Conservation (phyloP, 495 filamentous ascomycete species). For the Hypoxylon cercidicola region DNA sequence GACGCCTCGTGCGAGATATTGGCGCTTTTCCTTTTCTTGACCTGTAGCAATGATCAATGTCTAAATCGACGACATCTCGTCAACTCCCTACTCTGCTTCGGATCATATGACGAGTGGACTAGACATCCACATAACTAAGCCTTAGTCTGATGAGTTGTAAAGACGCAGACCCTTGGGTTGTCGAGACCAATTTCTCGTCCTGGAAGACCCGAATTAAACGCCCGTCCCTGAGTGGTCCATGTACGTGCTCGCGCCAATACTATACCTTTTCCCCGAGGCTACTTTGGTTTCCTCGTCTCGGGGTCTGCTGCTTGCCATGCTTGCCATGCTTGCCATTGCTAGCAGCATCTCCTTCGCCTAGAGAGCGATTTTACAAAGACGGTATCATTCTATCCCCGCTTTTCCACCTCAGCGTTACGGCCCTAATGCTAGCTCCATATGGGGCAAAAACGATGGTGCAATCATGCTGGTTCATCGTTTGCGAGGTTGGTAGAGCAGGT, state of each 20-base stretch:
- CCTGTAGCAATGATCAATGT: constrained; percentile 26
- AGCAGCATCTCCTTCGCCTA: constrained; percentile 3
- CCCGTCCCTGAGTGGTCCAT: constrained; percentile 33
- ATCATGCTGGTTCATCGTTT: constrained; percentile 24
- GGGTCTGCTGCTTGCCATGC: not conserved
- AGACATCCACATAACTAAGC: no score
- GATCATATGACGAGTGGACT: constrained; percentile 6
- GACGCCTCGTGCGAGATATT: constrained; percentile 34
- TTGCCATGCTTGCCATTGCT: constrained; percentile 4
- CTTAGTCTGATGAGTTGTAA: not conserved
- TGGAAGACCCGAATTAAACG: constrained; percentile 37
- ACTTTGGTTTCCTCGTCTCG: constrained; percentile 16
- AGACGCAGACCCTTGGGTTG: not conserved
- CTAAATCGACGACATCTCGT: constrained; percentile 41
- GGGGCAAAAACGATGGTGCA: constrained; percentile 38
- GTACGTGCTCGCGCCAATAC: constrained; percentile 17
- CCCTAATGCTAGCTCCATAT: constrained; percentile 40
- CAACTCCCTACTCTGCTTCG: not conserved
- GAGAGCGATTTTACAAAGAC: constrained; percentile 36
- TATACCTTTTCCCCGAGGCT: constrained; percentile 30
- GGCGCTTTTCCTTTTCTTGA: constrained; percentile 41
- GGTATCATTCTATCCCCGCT: constrained; percentile 36
- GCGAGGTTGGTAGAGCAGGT: constrained; percentile 26
- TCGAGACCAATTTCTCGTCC: constrained; percentile 22
- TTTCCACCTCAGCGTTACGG: constrained; percentile 39